Evolutionary conservation across 148 eudicot species (phyloP), one percentile per base, ranked within the genome.

Genomic region (Rhododendron ovatum): DNA sequence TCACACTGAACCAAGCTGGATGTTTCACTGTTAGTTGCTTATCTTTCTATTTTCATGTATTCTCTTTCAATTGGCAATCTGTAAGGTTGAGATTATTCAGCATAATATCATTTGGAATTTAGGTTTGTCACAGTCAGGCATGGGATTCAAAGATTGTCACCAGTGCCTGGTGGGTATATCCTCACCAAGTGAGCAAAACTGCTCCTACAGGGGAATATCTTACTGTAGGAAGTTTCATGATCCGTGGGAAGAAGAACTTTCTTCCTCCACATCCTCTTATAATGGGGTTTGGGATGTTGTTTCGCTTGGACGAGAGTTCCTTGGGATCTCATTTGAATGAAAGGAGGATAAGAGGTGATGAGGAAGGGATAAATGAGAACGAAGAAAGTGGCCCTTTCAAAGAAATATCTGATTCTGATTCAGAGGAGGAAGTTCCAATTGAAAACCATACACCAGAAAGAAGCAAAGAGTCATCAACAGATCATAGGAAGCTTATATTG

Each of bases 151-250:
- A 97, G 92, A 97, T 97, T 86, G 98, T 97, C 37, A 97, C 99
- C 26, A 97, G 99, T 93, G 99, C 99, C 86, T 97, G 99, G 99
- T 97, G 99, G 99, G 99, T 97, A 80, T 97, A 95, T 84, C 99
- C 99, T 90, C 92, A 95, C 90, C 99, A 97, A 90, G 99, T 97
- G 84, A 94, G 96, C 84, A 97, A 97, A 91, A 94, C 99, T 85
- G 99, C 99, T 87, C 99, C 99, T 37, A 97, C 98, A 0, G 98
- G 99, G 69, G 99, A 97, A 88, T 97, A 97, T 91, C 98, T 97
- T 81, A 95, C 99, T 59, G 98, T 94, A 61, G 99, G 98, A 86
- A 97, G 98, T 90, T 97, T 97, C 92, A 97, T 97, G 98, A 93
- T 97, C 82, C 98, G 99, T 85, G 99, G 99, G 84, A 97, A 95